These are phyloP conservation scores for Symbiodinium natans DNA, from an alignment of 73 alveolate species.

Conservation along the genomic window DNA sequence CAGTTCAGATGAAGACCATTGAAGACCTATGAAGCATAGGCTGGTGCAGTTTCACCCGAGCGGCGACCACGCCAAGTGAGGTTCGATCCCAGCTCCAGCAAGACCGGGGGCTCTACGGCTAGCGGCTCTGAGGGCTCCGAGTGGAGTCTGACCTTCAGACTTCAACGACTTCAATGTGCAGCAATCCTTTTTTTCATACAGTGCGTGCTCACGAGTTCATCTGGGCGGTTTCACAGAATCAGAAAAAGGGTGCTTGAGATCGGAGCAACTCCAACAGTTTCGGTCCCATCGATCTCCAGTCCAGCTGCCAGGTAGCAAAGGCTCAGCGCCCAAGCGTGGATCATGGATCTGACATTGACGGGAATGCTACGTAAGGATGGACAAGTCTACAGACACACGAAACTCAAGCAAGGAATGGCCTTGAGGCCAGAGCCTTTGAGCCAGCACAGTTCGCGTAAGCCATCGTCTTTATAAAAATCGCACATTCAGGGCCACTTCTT, in stretches of 20 bases:
- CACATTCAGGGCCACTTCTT: too few species aligned
- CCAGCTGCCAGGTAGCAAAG: neutral
- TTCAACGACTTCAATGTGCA: too few species aligned
- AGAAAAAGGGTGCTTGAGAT: too few species aligned
- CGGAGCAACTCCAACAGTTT: neutral
- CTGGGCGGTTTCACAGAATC: too few species aligned
- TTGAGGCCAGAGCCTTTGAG: conserved; percentile 20
- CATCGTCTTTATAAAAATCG: too few species aligned
- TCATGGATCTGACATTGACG: conserved; percentile 19
- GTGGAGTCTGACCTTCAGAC: too few species aligned
- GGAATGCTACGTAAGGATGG: conserved; percentile 22
- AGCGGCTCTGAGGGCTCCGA: too few species aligned
- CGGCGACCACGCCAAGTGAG: conserved; percentile 15
- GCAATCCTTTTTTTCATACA: too few species aligned
- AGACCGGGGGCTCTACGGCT: neutral
- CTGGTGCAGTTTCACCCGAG: too few species aligned
- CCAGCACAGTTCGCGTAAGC: neutral
- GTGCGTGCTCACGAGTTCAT: too few species aligned
- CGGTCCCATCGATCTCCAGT: neutral
- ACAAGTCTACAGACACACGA: conserved; percentile 8
- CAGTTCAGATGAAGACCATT: too few species aligned
- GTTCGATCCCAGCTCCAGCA: conserved; percentile 8
- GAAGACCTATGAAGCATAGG: too few species aligned
- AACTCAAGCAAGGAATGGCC: neutral
- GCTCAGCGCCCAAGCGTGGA: conserved; percentile 23